phyloP scores from a whole-genome alignment of 208 protist genomes.

The Trypanosoma brucei region DNA sequence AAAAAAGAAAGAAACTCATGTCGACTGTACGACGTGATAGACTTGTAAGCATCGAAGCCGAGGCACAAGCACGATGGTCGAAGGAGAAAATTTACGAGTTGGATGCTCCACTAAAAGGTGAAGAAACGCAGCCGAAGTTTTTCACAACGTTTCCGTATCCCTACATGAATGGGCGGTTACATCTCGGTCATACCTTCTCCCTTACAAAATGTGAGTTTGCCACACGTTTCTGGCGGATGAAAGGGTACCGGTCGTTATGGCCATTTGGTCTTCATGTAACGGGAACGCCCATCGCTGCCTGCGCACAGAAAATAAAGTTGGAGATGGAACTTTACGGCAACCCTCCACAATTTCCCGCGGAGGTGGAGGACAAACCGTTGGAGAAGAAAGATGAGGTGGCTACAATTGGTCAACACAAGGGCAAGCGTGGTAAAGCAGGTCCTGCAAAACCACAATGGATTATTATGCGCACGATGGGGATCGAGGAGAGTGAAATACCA shows the following conservation, averaged over 20 bases:
- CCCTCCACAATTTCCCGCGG: conserved; percentile 86
- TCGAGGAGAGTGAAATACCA: conserved; percentile 95
- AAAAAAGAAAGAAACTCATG: conserved; percentile 29
- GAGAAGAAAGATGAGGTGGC: conserved; percentile 31
- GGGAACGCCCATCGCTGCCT: conserved; percentile 99
- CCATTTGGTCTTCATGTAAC: conserved; percentile 99
- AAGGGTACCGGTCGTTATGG: conserved; percentile 97
- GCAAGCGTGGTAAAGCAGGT: conserved; percentile 90
- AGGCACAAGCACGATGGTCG: conserved; percentile 60
- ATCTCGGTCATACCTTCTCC: conserved; percentile 99
- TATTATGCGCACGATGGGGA: conserved; percentile 96
- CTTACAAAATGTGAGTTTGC: conserved; percentile 99
- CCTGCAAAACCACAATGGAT: conserved; percentile 94
- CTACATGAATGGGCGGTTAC: conserved; percentile 99
- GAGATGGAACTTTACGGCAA: conserved; percentile 84
- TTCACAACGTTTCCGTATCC: conserved; percentile 99
- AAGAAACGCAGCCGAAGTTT: conserved; percentile 87
- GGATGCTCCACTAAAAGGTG: conserved; percentile 53
- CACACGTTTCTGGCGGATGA: conserved; percentile 96
- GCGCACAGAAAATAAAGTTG: conserved; percentile 96
- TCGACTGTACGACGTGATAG: conserved; percentile 76
- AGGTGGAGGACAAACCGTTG: conserved; percentile 28
- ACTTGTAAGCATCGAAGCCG: conserved; percentile 66
- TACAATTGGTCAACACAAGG: conserved; percentile 52
- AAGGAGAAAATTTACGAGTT: conserved; percentile 54